Conservation (phyloP, 1,284 basidiomycete genomes). For the Ganoderma multipileum region DNA sequence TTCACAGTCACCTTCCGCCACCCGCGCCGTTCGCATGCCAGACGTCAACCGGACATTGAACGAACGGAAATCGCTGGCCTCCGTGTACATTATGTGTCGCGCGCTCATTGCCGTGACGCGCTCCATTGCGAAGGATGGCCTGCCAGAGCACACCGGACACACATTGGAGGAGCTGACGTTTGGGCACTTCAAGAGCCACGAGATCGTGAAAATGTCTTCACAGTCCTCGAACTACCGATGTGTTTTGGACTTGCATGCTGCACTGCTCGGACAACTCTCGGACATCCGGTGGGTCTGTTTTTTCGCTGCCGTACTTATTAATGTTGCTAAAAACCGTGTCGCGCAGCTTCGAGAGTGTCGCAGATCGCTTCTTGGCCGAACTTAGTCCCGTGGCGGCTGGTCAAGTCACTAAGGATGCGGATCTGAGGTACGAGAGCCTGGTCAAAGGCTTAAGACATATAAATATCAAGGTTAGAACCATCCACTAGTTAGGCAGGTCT, state of each 20-base stretch:
- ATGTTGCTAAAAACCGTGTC: not conserved
- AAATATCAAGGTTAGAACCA: constrained; percentile 71
- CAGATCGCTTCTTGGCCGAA: constrained; percentile 85
- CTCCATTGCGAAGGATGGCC: constrained; percentile 73
- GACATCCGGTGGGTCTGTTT: constrained; percentile 65
- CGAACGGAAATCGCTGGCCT: constrained; percentile 82
- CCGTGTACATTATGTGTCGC: constrained; percentile 89
- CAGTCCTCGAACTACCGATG: constrained; percentile 78
- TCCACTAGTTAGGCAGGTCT: not conserved
- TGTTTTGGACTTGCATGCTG: constrained; percentile 83
- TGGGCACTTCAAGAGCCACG: constrained; percentile 82
- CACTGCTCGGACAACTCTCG: constrained; percentile 84
- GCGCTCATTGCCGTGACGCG: constrained; percentile 83
- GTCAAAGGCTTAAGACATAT: constrained; percentile 82
- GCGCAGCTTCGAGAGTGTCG: constrained; percentile 83
- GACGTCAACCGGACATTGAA: constrained; percentile 69
- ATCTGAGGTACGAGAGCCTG: constrained; percentile 83
- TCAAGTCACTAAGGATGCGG: constrained; percentile 79
- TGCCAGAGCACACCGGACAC: constrained; percentile 80
- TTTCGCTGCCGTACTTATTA: not conserved
- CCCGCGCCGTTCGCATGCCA: constrained; percentile 48
- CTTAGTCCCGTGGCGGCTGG: constrained; percentile 76
- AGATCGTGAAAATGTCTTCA: constrained; percentile 61
- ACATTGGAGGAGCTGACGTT: constrained; percentile 87
- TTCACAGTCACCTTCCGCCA: constrained; percentile 49